Evolutionary conservation across 2,329 filamentous ascomycete genomes (phyloP).

Genomic region (Pseudopyrenochaeta lycopersici): DNA sequence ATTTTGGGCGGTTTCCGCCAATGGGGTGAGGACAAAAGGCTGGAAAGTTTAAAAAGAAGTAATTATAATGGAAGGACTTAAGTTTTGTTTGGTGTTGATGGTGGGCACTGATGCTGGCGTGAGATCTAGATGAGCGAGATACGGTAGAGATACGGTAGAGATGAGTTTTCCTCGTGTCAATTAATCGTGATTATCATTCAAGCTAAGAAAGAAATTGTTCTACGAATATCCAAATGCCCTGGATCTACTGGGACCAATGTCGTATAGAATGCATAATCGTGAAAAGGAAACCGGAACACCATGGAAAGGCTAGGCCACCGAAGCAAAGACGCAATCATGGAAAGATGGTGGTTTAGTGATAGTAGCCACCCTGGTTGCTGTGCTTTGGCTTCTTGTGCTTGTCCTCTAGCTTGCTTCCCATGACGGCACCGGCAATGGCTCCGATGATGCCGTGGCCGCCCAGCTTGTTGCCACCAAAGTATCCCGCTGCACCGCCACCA

Average conservation of each 20-base stretch:
- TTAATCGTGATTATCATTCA: too few relatives aligned
- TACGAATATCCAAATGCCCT: not conserved
- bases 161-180: too few relatives aligned
- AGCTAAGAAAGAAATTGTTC: not conserved
- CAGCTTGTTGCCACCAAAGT: conserved; percentile 64
- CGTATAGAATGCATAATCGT: not conserved
- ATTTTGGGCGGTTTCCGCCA: not conserved
- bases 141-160: too few relatives aligned
- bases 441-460: conserved; percentile 66
- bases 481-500: conserved; percentile 65
- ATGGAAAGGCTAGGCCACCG: not conserved
- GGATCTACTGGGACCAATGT: not conserved
- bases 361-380: conserved; percentile 15
- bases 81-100: conserved; percentile 3
- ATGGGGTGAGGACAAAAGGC: not conserved
- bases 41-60: not conserved
- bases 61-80: not conserved
- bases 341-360: conserved; percentile 7
- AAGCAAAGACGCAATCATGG: not conserved
- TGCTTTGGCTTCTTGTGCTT: conserved; percentile 57
- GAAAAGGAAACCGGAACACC: not conserved
- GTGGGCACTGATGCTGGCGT: not conserved
- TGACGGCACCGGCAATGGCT: conserved; percentile 65
- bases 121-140: too few relatives aligned
- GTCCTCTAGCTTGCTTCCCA: conserved; percentile 65